Conservation (phyloP, 306 rosid species). For the Hippophae tibetana region DNA sequence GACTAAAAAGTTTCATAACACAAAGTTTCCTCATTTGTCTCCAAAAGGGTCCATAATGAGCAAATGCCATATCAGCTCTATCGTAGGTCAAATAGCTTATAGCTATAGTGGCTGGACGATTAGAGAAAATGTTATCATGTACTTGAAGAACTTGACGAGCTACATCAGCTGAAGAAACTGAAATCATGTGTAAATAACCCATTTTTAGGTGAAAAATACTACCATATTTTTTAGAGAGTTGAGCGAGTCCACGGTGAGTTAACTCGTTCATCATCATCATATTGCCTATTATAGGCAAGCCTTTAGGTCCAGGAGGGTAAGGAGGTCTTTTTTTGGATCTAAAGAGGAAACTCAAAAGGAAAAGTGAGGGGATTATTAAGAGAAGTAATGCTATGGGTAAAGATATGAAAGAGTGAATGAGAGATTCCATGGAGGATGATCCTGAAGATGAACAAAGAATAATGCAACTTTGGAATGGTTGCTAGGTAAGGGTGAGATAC, state of each 20-base stretch:
- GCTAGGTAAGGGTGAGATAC: too few species aligned
- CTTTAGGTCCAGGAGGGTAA: constrained; percentile 49
- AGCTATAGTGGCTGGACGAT: constrained; percentile 14
- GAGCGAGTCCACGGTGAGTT: constrained; percentile 34
- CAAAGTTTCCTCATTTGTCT: constrained; percentile 26
- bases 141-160: constrained; percentile 22
- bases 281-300: constrained; percentile 41
- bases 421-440: constrained; percentile 17
- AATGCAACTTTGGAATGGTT: too few species aligned
- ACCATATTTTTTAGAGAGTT: constrained; percentile 24
- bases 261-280: constrained; percentile 39
- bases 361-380: constrained; percentile 2
- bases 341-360: constrained; percentile 6
- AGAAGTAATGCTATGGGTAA: constrained; percentile 6
- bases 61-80: constrained; percentile 28
- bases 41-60: constrained; percentile 30
- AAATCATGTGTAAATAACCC: constrained; percentile 19
- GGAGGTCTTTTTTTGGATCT: constrained; percentile 13
- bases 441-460: too few species aligned
- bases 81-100: constrained; percentile 18
- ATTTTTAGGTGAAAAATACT: constrained; percentile 25
- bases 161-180: constrained; percentile 12
- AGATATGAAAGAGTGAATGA: constrained; percentile 14
- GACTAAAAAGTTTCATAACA: constrained; percentile 23
- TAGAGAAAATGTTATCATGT: constrained; percentile 19